Base-by-base conservation (phyloP, 2,329 filamentous ascomycete species). In the Drechslera avenae region DNA sequence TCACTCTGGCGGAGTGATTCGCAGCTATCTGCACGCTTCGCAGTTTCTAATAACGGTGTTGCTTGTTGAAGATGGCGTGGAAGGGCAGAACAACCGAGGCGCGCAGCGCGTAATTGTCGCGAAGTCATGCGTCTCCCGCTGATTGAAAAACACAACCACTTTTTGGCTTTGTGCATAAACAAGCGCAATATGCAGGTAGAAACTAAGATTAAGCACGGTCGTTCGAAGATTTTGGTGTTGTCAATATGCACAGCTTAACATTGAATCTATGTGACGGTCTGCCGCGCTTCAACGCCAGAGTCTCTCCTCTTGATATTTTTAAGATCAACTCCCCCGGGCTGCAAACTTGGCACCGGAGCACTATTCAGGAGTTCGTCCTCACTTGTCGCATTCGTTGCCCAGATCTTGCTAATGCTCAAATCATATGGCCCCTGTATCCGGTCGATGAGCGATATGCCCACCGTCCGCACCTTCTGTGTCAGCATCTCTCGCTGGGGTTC, bases 401-500 rank as follows among this genome's bases (percentile, higher is more conserved):
- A 99, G 14, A 97, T 85, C 54, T 85, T 84, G 67, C 92, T 88
- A 45, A 99, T 87, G 54, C 85, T 88, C 32, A 99, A 78, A 73
- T 96, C 89, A 74, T 93, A 99, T 1, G 90, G 89, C 0, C 93
- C 94, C 5, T 91, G 88, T 31, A 95, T 83, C 13, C 94, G 83
- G 73, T 99, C 94, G 46, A 91, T 97, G 67, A 97, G 74, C 4
- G 91, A 91, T 50, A 97, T 86, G 1, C 94, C 94, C 16, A 99
- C 79, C 21, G 87, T 95, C 68, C 86, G 83, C 23, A 99, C 86
- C 73, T 91, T 92, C 66, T 95, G 89, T 56, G 88, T 85, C 71
- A 97, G 76, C 75, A 99, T 87, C 72, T 95, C 91, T 10, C 87
- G 87, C 79, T 97, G 93, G 26, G 94, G 94, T 77, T 97, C 92